Evolutionary conservation across 192 early-diverging fungal species (phyloP).

Genomic region (Phycomyces nitens): DNA sequence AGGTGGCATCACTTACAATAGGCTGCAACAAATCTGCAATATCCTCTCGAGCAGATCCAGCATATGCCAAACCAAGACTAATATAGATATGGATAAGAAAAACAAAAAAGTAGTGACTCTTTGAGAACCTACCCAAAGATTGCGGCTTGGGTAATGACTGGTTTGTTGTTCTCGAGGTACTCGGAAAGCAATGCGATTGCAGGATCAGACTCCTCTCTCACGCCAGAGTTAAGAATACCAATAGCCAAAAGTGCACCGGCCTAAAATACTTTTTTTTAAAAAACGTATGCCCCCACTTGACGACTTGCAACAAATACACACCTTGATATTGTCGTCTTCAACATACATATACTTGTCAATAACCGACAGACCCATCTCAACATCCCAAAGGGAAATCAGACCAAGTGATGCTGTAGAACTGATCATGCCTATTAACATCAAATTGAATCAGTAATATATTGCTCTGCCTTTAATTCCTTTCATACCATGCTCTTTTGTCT

Average conservation of each 20-base stretch:
- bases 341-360: slow-evolving; percentile 96
- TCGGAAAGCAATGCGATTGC: slow-evolving; percentile 88
- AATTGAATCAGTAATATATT: background rate
- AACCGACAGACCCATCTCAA: slow-evolving; percentile 82
- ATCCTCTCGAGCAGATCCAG: slow-evolving; percentile 84
- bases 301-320: slow-evolving; percentile 4
- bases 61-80: slow-evolving; percentile 92
- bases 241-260: slow-evolving; percentile 93
- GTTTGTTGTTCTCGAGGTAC: slow-evolving; percentile 62
- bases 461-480: background rate
- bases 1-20: slow-evolving; percentile 71
- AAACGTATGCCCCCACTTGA: background rate
- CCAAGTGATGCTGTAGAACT: slow-evolving; percentile 95
- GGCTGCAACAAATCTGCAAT: slow-evolving; percentile 79
- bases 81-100: slow-evolving; percentile 6
- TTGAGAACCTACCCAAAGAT: slow-evolving; percentile 64
- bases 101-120: background rate
- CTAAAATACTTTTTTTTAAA: slow-evolving; percentile 22
- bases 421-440: slow-evolving; percentile 65
- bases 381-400: slow-evolving; percentile 91
- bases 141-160: slow-evolving; percentile 67
- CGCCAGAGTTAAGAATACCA: slow-evolving; percentile 86
- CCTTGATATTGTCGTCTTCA: slow-evolving; percentile 82
- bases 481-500: slow-evolving; percentile 92
- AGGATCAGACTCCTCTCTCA: slow-evolving; percentile 88